Conservation (phyloP, 805 yeast genomes). For the Wickerhamomyces chambardii region DNA sequence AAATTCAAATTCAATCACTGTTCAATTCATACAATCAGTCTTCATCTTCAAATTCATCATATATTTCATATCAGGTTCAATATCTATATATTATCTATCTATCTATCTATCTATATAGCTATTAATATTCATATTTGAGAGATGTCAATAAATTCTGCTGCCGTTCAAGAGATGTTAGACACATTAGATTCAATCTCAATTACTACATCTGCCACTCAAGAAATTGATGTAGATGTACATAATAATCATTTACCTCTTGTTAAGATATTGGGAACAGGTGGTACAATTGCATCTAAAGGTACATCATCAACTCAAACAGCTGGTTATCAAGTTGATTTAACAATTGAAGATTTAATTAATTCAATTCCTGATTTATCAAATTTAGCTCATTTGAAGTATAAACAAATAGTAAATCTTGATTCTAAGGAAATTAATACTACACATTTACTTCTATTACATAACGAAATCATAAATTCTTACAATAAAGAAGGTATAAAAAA, state of each 20-base stretch:
- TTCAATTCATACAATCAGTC: no score
- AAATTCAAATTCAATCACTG: no score
- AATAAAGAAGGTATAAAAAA: conserved; percentile 36
- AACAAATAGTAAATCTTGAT: conserved; percentile 54
- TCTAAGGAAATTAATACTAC: conserved; percentile 45
- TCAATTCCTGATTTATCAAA: conserved; percentile 47
- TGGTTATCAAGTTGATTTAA: conserved; percentile 43
- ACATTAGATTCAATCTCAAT: conserved; percentile 8
- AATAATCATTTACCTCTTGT: conserved; percentile 18
- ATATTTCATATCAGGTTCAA: no score
- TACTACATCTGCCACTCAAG: conserved; percentile 16
- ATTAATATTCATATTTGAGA: no score
- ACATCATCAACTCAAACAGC: conserved; percentile 37
- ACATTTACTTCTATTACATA: conserved; percentile 35
- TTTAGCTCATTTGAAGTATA: conserved; percentile 49
- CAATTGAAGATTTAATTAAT: conserved; percentile 39
- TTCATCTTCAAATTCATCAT: no score
- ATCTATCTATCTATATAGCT: neutral
- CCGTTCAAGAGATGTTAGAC: no score
- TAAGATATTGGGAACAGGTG: conserved; percentile 49
- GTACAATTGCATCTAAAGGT: conserved; percentile 51
- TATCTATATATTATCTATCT: no score
- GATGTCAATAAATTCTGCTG: neutral
- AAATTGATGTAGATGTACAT: conserved; percentile 16
- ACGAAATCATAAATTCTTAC: conserved; percentile 35